Evolutionary conservation across 129 eudicot genomes (phyloP), one percentile per base, ranked within the genome.

Genomic region (Flaveria robusta): DNA sequence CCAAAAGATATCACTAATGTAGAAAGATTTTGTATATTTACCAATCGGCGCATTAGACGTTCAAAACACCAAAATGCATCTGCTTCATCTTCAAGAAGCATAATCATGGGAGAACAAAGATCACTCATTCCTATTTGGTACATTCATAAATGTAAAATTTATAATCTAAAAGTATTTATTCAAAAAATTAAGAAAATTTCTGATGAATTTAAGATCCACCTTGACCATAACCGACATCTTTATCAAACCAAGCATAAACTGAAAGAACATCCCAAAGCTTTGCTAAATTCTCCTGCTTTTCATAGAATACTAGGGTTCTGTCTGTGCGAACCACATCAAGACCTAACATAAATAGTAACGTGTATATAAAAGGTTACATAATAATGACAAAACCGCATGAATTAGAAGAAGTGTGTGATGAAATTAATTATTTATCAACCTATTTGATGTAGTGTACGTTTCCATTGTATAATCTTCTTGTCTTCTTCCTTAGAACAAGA

Each of bases 51-150:
- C 99, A 94, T 94, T 77, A 94, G 59, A 50, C 89, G 99, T 84
- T 94, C 96, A 79, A 94, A 94, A 86, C 97, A 91, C 99, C 99
- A 94, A 87, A 88, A 94, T 23, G 99, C 86, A 81, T 89, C 99
- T 15, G 97, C 99, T 83, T 94, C 99, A 54, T 94, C 91, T 20
- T 89, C 97, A 41, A 94, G 92, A 55, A 94, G 96, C 79, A 94
- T 89, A 75, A 94, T 88, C 96, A 91, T 91, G 68, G 99, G 99
- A 70, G 99, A 91, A 86, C 97, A 94, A 75, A 91, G 92, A 86
- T 94, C 99, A 43, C 99, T 94, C 99, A 94, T 94, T 70, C 99
- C 97, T 94, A 88, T 82, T 75, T 79, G 52, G 63, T 12, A 55
- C 15, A 54, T 71, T 41, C 56, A 55, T 45, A 34, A 26, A 29